These are phyloP conservation scores for Combretum micranthum DNA, from an alignment of 345 rosid genomes.

Conservation along the genomic window DNA sequence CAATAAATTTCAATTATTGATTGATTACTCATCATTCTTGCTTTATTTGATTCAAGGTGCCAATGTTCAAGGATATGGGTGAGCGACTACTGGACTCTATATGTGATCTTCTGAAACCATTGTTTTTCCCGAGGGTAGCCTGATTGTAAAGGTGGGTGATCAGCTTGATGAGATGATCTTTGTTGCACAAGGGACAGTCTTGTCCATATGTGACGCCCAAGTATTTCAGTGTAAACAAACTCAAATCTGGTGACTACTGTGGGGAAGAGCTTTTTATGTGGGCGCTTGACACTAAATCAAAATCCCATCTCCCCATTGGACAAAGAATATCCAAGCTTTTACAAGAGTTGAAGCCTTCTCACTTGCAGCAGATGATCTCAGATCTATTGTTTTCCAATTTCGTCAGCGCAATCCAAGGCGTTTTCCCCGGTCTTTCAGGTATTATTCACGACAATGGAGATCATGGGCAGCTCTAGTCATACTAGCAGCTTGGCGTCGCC, in stretches of 20 bases:
- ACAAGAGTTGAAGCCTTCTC: slow-evolving; percentile 53
- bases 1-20: too few species aligned
- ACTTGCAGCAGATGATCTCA: slow-evolving; percentile 42
- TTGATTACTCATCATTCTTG: too few species aligned
- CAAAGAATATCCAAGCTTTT: slow-evolving; percentile 37
- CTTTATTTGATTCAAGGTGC: slow-evolving; percentile 27
- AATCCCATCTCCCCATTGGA: slow-evolving; percentile 41
- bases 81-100: slow-evolving; percentile 46
- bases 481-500: slow-evolving; percentile 43
- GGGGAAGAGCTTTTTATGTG: slow-evolving; percentile 53
- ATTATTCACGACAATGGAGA: slow-evolving; percentile 50
- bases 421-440: slow-evolving; percentile 48
- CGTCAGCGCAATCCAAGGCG: slow-evolving; percentile 50
- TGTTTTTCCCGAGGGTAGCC: slow-evolving; percentile 39
- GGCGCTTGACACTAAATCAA: slow-evolving; percentile 44
- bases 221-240: slow-evolving; percentile 38
- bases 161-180: slow-evolving; percentile 52
- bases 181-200: slow-evolving; percentile 42
- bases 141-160: slow-evolving; percentile 51
- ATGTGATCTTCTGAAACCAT: slow-evolving; percentile 41
- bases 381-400: slow-evolving; percentile 47
- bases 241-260: slow-evolving; percentile 43
- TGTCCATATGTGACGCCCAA: slow-evolving; percentile 40
- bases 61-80: slow-evolving; percentile 52
- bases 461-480: slow-evolving; percentile 48